These are phyloP conservation scores for Suillus tomentosus DNA, from an alignment of 768 basidiomycete genomes.

Conservation along the genomic window DNA sequence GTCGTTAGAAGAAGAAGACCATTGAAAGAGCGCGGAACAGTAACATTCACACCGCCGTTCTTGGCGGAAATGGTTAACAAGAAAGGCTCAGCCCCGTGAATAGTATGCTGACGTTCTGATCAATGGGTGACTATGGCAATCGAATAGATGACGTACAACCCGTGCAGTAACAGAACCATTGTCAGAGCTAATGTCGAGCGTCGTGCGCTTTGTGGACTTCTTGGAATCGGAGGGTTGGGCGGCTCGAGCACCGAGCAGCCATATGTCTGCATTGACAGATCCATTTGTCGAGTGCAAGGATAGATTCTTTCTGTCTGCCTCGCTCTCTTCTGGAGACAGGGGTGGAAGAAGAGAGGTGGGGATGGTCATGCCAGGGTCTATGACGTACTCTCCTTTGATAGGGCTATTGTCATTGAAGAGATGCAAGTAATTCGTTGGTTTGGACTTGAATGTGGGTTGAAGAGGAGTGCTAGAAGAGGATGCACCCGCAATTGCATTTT, in stretches of 20 bases:
- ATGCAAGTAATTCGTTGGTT: conserved; percentile 29
- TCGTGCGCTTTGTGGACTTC: conserved; percentile 20
- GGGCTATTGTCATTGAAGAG: conserved; percentile 13
- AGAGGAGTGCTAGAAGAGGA: not conserved
- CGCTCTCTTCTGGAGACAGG: conserved; percentile 36
- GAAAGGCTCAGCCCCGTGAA: conserved; percentile 21
- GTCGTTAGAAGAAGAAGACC: conserved; percentile 24
- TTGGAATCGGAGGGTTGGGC: conserved; percentile 7
- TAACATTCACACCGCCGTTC: conserved; percentile 20
- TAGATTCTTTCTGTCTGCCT: conserved; percentile 43
- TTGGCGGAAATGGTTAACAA: conserved; percentile 12
- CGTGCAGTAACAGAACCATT: conserved; percentile 20
- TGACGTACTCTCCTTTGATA: conserved; percentile 38
- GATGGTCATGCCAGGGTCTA: conserved; percentile 45
- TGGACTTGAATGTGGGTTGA: conserved; percentile 23
- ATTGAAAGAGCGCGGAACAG: conserved; percentile 25
- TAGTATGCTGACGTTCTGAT: conserved; percentile 17
- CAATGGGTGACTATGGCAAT: not conserved
- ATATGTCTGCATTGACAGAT: conserved; percentile 41
- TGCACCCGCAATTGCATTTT: not conserved
- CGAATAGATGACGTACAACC: conserved; percentile 21
- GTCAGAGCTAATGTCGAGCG: conserved; percentile 21
- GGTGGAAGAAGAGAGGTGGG: conserved; percentile 43
- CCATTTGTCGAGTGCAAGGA: conserved; percentile 36
- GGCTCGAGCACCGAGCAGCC: conserved; percentile 29